Conservation (phyloP, 2,329 filamentous ascomycete species). For the Hortaea werneckii region DNA sequence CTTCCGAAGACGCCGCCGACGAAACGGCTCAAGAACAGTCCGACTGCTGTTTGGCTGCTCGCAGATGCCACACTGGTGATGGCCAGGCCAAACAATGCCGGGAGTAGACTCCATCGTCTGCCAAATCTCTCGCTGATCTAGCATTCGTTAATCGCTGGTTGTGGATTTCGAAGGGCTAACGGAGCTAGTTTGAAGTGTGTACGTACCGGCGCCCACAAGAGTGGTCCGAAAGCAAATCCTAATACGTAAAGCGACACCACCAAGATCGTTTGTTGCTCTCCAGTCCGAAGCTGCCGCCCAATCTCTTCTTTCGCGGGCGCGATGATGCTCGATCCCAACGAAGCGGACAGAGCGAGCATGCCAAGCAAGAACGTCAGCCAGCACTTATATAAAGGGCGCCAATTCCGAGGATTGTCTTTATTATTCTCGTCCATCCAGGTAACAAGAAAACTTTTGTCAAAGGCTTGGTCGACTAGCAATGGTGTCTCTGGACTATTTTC, state of each 20-base stretch:
- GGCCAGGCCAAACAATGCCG: conserved; percentile 32
- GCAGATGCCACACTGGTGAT: conserved; percentile 40
- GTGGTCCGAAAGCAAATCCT: conserved; percentile 34
- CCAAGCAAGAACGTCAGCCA: conserved; percentile 41
- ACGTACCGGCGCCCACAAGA: conserved; percentile 25
- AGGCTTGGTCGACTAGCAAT: too few relatives aligned
- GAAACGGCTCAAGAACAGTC: conserved; percentile 34
- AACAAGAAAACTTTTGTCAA: conserved; percentile 13
- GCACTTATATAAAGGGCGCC: conserved; percentile 32
- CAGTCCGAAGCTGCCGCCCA: conserved; percentile 33
- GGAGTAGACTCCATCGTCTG: conserved; percentile 35
- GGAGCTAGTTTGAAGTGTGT: neutral
- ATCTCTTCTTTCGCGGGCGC: conserved; percentile 37
- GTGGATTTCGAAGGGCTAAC: conserved; percentile 10
- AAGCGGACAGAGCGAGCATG: conserved; percentile 41
- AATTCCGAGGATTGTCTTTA: conserved; percentile 40
- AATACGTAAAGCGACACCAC: conserved; percentile 39
- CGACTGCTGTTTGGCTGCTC: conserved; percentile 26
- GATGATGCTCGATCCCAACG: conserved; percentile 42
- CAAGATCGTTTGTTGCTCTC: conserved; percentile 35
- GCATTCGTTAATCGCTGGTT: neutral
- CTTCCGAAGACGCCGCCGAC: conserved; percentile 37
- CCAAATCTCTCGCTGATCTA: conserved; percentile 31
- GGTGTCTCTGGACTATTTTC: too few relatives aligned
- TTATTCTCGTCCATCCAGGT: conserved; percentile 24